phyloP scores from a whole-genome alignment of 371 early-diverging fungal species.

The Syncephalastrum sp. region DNA sequence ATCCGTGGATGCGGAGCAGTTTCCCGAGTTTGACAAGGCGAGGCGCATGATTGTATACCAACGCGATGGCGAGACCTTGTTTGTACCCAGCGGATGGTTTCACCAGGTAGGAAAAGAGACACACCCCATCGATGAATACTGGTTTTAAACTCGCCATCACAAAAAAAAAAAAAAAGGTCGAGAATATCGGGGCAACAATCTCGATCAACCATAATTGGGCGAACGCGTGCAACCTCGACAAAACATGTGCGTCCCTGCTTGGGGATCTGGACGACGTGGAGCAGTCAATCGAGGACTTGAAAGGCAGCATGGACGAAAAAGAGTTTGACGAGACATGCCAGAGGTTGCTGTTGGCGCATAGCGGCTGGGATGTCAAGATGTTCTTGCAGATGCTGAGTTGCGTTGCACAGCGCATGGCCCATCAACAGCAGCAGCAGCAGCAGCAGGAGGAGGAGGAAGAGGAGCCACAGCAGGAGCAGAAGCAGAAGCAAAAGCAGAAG shows the following conservation, averaged over 20 bases:
- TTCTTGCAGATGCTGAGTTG: conserved; percentile 21
- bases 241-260: conserved; percentile 44
- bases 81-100: conserved; percentile 78
- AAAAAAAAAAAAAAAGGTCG: conserved; percentile 27
- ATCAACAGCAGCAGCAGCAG: not conserved
- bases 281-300: conserved; percentile 54
- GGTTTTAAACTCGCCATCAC: not conserved
- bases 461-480: not conserved
- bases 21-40: conserved; percentile 54
- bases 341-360: conserved; percentile 47
- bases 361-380: conserved; percentile 61
- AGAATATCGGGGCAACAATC: conserved; percentile 69
- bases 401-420: conserved; percentile 12
- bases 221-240: conserved; percentile 57
- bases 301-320: conserved; percentile 36
- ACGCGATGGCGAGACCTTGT: conserved; percentile 63
- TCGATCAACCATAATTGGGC: conserved; percentile 80
- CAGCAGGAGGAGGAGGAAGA: conserved; percentile 6
- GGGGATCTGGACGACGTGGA: conserved; percentile 51
- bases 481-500: conserved; percentile 4
- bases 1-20: conserved; percentile 46
- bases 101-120: conserved; percentile 49
- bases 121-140: too few relatives aligned
- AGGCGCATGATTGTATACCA: conserved; percentile 52
- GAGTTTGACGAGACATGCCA: conserved; percentile 57